phyloP scores from a whole-genome alignment of 2,329 filamentous ascomycete genomes.

The Penicillium sp. region DNA sequence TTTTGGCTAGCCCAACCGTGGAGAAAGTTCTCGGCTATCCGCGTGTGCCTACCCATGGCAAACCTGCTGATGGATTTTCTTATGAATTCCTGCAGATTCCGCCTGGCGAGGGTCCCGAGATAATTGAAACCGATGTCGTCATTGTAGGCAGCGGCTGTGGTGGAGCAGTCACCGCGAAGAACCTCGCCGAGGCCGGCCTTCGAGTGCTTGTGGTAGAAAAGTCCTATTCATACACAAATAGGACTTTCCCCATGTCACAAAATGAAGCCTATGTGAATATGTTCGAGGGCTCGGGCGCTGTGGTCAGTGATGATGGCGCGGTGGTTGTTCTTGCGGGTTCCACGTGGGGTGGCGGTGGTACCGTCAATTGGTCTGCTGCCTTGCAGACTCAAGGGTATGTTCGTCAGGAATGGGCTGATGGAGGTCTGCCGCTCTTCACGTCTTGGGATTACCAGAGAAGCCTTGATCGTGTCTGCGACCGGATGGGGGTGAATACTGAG shows the following conservation, averaged over 20 bases:
- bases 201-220: conserved; percentile 81
- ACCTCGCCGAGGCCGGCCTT: conserved; percentile 72
- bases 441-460: conserved; percentile 72
- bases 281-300: conserved; percentile 66
- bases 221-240: conserved; percentile 70
- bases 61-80: conserved; percentile 51
- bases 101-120: conserved; percentile 53
- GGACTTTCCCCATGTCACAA: conserved; percentile 72
- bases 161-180: conserved; percentile 77
- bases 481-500: conserved; percentile 71
- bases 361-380: conserved; percentile 77
- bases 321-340: conserved; percentile 66
- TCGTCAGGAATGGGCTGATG: conserved; percentile 74
- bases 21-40: conserved; percentile 54
- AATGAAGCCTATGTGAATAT: conserved; percentile 61
- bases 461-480: conserved; percentile 73
- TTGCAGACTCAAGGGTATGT: conserved; percentile 72
- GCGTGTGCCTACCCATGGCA: conserved; percentile 54
- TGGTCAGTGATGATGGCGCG: conserved; percentile 57
- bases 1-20: conserved; percentile 52
- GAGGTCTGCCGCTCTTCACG: conserved; percentile 70
- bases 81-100: conserved; percentile 61
- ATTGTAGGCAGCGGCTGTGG: conserved; percentile 87
- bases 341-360: conserved; percentile 82
- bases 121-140: conserved; percentile 75